Conservation (phyloP, 352 stramenopile species). For the Globisporangium sylvaticum region DNA sequence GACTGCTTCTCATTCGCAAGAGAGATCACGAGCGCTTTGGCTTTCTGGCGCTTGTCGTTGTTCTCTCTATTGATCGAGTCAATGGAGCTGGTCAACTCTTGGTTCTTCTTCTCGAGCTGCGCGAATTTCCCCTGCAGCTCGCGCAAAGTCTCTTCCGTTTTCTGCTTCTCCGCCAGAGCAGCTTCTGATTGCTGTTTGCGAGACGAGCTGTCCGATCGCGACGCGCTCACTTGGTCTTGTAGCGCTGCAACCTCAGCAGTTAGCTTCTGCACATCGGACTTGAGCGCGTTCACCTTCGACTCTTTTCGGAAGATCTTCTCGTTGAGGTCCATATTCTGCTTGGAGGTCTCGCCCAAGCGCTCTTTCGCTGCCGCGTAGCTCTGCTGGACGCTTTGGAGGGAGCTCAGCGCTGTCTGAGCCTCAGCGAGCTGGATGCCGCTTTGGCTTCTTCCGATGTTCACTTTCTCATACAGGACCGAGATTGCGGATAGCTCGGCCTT, state of each 20-base stretch:
- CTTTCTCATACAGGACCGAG: slow-evolving; percentile 48
- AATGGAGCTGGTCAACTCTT: slow-evolving; percentile 38
- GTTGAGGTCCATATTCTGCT: slow-evolving; percentile 51
- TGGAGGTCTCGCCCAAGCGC: slow-evolving; percentile 39
- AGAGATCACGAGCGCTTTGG: slow-evolving; percentile 59
- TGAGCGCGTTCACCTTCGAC: slow-evolving; percentile 37
- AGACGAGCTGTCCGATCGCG: slow-evolving; percentile 42
- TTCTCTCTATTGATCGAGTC: slow-evolving; percentile 51
- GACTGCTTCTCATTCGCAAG: slow-evolving; percentile 64
- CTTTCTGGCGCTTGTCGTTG: slow-evolving; percentile 67
- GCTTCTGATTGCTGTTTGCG: slow-evolving; percentile 40
- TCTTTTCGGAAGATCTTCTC: slow-evolving; percentile 58
- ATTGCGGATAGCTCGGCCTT: slow-evolving; percentile 50
- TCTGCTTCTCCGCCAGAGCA: slow-evolving; percentile 41
- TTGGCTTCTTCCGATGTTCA: slow-evolving; percentile 50
- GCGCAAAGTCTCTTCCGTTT: slow-evolving; percentile 29
- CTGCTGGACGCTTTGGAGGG: slow-evolving; percentile 41
- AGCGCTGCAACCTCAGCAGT: slow-evolving; percentile 37
- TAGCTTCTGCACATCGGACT: slow-evolving; percentile 41
- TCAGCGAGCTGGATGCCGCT: slow-evolving; percentile 59
- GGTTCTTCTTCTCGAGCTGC: slow-evolving; percentile 52
- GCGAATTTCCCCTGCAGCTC: slow-evolving; percentile 34
- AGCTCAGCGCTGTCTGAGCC: slow-evolving; percentile 36
- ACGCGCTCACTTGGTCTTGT: slow-evolving; percentile 31
- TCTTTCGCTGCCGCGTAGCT: slow-evolving; percentile 31